Percentiles rank a stretch among this genome's conserved stretches.
phyloP scores from a whole-genome alignment of 768 basidiomycete genomes.

The Naematelia encephala region DNA sequence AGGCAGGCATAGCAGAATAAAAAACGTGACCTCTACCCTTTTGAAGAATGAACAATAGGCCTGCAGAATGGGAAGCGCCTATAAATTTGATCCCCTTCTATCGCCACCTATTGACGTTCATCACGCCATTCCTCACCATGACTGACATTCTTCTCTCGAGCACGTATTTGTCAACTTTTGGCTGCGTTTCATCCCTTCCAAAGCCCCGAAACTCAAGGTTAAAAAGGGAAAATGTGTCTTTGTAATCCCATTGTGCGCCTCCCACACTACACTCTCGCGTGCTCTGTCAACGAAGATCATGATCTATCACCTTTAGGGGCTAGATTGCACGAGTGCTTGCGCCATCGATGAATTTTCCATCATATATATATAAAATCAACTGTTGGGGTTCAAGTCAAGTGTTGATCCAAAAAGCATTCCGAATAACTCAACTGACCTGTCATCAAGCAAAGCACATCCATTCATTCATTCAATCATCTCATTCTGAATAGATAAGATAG shows the following conservation, averaged over 20 bases:
- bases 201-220: no score
- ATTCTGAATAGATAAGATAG: not conserved
- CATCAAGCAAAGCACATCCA: no score
- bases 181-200: no score
- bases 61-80: no score
- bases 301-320: not conserved
- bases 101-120: no score
- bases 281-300: no score
- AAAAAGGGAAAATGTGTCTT: not conserved
- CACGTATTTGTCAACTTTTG: no score
- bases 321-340: not conserved
- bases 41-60: no score
- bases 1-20: no score
- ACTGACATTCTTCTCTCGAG: not conserved
- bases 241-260: not conserved
- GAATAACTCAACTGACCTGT: not conserved
- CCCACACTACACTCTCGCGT: not conserved
- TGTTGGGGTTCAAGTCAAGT: not conserved
- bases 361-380: not conserved
- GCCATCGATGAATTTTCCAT: not conserved
- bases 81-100: no score
- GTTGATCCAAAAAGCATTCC: not conserved
- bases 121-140: no score
- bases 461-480: not conserved
- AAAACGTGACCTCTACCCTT: no score